These are phyloP conservation scores for Cylindrotheca fusiformis DNA, from an alignment of 108 stramenopile species.

Conservation along the genomic window DNA sequence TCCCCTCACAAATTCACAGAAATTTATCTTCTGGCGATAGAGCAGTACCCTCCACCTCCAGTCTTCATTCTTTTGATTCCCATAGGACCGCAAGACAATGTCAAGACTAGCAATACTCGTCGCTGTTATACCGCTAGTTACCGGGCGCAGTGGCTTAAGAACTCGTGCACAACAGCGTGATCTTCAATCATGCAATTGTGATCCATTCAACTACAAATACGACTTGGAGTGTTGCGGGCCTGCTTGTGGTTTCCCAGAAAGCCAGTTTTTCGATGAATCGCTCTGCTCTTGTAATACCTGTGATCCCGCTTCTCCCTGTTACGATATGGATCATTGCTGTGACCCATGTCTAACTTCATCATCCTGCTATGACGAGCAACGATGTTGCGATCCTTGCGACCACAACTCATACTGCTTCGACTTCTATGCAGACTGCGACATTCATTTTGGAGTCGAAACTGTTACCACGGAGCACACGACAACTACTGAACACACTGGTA, in stretches of 20 bases:
- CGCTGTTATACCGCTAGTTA: too few relatives aligned
- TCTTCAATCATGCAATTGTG: neutral
- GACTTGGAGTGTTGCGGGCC: neutral
- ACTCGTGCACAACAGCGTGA: neutral
- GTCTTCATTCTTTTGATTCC: too few relatives aligned
- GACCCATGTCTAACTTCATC: neutral
- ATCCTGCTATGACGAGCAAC: neutral
- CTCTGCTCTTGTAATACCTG: neutral
- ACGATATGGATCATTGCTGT: neutral
- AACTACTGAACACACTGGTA: too few relatives aligned
- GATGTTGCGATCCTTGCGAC: neutral
- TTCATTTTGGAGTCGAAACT: neutral
- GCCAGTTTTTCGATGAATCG: neutral
- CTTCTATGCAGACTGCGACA: neutral
- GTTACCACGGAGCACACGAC: too few relatives aligned
- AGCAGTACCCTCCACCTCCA: too few relatives aligned
- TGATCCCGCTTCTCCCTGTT: neutral
- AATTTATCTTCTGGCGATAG: too few relatives aligned
- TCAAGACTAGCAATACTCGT: too few relatives aligned
- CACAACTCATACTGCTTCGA: neutral
- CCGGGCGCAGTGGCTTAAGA: too few relatives aligned
- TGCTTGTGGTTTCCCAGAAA: conserved; percentile 1
- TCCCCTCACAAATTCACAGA: too few relatives aligned
- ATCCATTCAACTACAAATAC: neutral
- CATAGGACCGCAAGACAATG: too few relatives aligned